Evolutionary conservation across 139 green algal species (phyloP), one percentile per base, ranked within the genome.

Genomic region (Chlorella sp.): DNA sequence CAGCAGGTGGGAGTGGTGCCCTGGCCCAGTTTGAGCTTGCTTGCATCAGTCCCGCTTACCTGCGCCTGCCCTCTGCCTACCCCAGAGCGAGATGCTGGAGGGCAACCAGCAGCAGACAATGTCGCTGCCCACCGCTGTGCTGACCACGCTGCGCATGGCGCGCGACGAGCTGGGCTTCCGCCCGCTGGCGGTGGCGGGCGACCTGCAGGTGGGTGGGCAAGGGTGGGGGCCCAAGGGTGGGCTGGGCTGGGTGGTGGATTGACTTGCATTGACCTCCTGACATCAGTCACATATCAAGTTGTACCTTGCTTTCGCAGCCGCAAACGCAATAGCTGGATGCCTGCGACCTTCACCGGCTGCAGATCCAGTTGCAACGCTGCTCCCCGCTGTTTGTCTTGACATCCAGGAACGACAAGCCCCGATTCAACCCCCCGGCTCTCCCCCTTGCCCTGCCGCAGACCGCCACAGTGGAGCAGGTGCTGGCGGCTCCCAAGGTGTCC

Each of bases 81-180:
- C 32, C 44, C 80, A 90, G 72, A 34, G 41, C 48, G 28, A 67
- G 64, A 48, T 88, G 83, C 34, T 89, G 82, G 74, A 70, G 13
- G 58, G 70, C 26, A 67, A 76, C 9, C 60, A 70, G 28, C 74
- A 86, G 64, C 36, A 72, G 54, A 43, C 43, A 1, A 32, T 32
- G 1, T 30, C 44, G 32, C 64, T 68, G 51, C 58, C 84, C 28
- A 41, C 74, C 3, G 86, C 89, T 56, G 84, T 72, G 26, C 83
- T 94, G 40, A 83, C 77, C 70, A 62, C 90, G 73, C 81, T 96
- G 76, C 85, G 92, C 65, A 83, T 97, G 48, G 84, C 86, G 26
- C 88, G 87, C 44, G 93, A 96, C 17, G 93, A 97, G 80, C 85
- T 96, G 56, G 92, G 90, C 36, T 89, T 91, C 76, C 78, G 91